Evolutionary conservation across 495 filamentous ascomycete species (phyloP).

Genomic region (Aspergillus nidulans): DNA sequence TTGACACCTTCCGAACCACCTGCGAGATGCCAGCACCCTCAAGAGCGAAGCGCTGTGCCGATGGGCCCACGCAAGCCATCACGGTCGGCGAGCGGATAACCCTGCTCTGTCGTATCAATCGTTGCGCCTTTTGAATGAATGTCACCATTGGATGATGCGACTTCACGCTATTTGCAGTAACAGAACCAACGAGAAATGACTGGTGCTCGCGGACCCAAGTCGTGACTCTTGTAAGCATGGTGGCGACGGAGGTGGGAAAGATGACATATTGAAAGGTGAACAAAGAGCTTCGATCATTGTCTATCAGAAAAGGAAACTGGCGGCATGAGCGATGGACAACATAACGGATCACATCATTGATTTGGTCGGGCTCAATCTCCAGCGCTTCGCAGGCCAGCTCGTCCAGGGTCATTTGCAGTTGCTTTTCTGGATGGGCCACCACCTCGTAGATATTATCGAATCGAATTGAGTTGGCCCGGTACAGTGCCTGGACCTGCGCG

Average conservation of each 20-base stretch:
- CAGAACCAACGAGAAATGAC: conserved; percentile 33
- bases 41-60: conserved; percentile 35
- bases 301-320: conserved; percentile 32
- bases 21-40: conserved; percentile 25
- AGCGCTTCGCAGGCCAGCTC: conserved; percentile 56
- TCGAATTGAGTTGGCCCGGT: conserved; percentile 41
- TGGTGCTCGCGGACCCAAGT: conserved; percentile 58
- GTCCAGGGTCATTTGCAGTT: conserved; percentile 53
- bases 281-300: conserved; percentile 45
- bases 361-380: conserved; percentile 35
- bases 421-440: conserved; percentile 44
- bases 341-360: conserved; percentile 54
- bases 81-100: conserved; percentile 54
- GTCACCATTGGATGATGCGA: conserved; percentile 39
- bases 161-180: conserved; percentile 11
- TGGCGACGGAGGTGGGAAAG: conserved; percentile 43
- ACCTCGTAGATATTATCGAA: conserved; percentile 47
- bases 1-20: conserved; percentile 34
- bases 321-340: conserved; percentile 61
- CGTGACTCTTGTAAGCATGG: conserved; percentile 42
- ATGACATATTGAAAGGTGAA: conserved; percentile 44
- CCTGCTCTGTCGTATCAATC: conserved; percentile 64
- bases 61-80: conserved; percentile 50
- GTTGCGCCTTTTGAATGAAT: conserved; percentile 64
- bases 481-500: conserved; percentile 27